Base-by-base conservation (phyloP, 106 monocot species). In the Narthecium ossifragum region DNA sequence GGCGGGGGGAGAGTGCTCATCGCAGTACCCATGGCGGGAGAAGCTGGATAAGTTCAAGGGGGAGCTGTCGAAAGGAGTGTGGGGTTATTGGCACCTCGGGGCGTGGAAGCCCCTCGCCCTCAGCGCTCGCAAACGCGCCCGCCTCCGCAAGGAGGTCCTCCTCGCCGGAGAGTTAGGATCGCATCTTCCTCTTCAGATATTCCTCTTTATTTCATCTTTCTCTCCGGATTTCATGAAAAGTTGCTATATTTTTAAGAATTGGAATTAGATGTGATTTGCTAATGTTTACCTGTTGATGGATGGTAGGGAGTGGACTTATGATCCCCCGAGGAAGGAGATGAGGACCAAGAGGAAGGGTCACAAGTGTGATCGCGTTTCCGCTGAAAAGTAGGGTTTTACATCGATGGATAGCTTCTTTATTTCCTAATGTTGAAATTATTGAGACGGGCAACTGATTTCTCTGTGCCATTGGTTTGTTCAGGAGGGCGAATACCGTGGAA, bases 1-100 rank as follows among this genome's bases (percentile, higher is more conserved):
- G 30, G 65, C 29, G 23, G 58, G 45, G 72, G 63, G 22, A 24
- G 4, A n/a, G 2, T 2, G 22, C 5, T 13, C 17, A 13, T 51
- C 63, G 59, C 55, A 73, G 62, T 85, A 69, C 28, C 74, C 79
- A 6, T 93, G 88, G 93, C 70, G 63, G 46, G 93, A 85, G 57
- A 93, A 88, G 85, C 62, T 93, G 12, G 74, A 69, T 17, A 80
- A 61, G 69, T 89, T 80, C 79, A 85, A 89, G 49, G 59, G 59
- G 21, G 93, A 93, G 73, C 72, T 93, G 22, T 60, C 74, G 26
- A 93, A 93, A 66, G 93, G 93, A 1, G 93, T 93, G 7, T 88
- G 93, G 88, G 93, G 93, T 13, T 88, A 89, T 66, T 93, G 93
- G 93, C 82, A 93, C 55, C 88, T 88, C 60, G 88, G 93, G 33